Base-by-base conservation (phyloP, 2,329 filamentous ascomycete genomes). In the Trichoderma oligosporum region DNA sequence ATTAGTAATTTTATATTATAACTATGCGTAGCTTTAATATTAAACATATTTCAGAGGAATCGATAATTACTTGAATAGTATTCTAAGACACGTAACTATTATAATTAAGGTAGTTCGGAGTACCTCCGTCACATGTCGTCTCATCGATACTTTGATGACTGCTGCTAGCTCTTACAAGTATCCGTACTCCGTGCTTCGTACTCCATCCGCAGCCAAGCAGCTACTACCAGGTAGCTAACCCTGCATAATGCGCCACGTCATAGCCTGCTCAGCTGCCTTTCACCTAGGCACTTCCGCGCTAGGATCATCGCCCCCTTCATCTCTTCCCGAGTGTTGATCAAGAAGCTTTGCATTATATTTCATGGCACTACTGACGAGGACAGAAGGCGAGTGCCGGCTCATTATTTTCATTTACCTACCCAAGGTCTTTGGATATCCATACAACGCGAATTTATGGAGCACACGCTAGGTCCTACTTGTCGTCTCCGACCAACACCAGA, bases 401-500 rank as follows among this genome's bases (percentile, higher is more conserved):
- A 45, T 22, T 8, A 18, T 44, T 47, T 25, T 33, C 38, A 14
- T 20, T 24, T 61, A 60, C 41, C 11, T 33, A 39, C 25, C 35
- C 58, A 39, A 61, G 9, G 9, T 7, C 39, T 38, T 39, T 46
- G 18, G 31, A 46, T 46, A 16, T 11, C 16, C 24, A 11, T 20
- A 3, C 20, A n/a, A 20, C 24, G 20, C 51, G 51, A 29, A 29
- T 42, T 25, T 25, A 44, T 56, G 27, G 42, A 60, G 42, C 86
- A 89, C 69, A 86, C 82, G 11, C 83, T 82, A 63, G 82, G 82
- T 59, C 70, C 79, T 24, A 79, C 77, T 56, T 89, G 86, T 67
- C 80, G 79, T 35, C 73, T 83, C 36, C 76, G 79, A 11, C 78
- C 80, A 66, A 65, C 76, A 57, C 64, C 73, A 66, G 71, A 71